Evolutionary conservation across 1,284 basidiomycete species (phyloP), one percentile per base, ranked within the genome.

Genomic region (Gymnopus androsaceus): DNA sequence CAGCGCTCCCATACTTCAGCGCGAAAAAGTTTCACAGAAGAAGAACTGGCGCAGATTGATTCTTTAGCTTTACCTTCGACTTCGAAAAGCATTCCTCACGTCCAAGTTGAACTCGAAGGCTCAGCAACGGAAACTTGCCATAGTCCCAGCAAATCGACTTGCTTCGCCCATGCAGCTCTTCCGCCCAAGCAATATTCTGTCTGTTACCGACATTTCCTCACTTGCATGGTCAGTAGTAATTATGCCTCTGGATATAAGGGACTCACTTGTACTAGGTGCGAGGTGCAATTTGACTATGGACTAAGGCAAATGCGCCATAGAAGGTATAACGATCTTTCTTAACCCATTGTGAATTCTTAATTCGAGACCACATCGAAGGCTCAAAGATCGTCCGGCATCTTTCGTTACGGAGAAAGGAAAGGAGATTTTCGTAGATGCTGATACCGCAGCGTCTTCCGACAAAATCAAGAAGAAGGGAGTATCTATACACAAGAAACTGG

Each of bases 401-500:
- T 92, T 95, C 62, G 71, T 72, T 1, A 82, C 87, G 3, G 73
- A 76, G 3, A 69, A 75, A 31, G 92, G 92, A 2, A 90, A 88
- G 58, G 74, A 75, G 28, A 93, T 95, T 56, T 61, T 64, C 2
- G 85, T 91, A 0, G 75, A 84, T 55, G 76, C 81, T 54, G 63
- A 73, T 3, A 77, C 87, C 15, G 88, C 88, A 0, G 72, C 71
- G 12, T 69, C 70, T 47, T 90, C 89, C 59, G 85, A 93, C 55
- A 69, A 72, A 34, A 79, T 75, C 15, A 77, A 84, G 47, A 76
- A 78, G 57, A 75, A 80, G 52, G 91, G 92, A 23, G 75, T 75
- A 90, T 76, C 76, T 23, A 76, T 95, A 0, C 94, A 97, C 71
- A 88, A 89, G 62, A 76, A 81, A 41, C 76, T 97, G 15, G 93